Conservation (phyloP, 805 yeast genomes). For the Allodekkera sacchari region DNA sequence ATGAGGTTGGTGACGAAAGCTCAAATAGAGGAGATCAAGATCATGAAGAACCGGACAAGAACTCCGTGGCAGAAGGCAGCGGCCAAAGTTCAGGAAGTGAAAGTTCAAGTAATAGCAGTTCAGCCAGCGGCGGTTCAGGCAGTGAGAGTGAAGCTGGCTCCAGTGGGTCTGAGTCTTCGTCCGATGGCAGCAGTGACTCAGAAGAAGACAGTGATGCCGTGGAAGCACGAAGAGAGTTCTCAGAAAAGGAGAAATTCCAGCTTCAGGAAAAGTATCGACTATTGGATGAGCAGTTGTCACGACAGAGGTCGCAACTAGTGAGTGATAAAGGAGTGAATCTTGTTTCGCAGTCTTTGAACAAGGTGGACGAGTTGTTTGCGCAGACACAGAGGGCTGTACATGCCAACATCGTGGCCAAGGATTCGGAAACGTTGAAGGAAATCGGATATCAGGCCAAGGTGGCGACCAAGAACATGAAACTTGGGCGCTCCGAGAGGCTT, state of each 20-base stretch:
- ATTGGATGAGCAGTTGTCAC: conserved; percentile 14
- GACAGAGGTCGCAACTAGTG: conserved; percentile 41
- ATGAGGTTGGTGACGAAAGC: too few relatives aligned
- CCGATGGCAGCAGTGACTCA: conserved; percentile 1
- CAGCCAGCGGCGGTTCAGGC: conserved; percentile 5
- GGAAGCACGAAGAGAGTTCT: conserved; percentile 8
- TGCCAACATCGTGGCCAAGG: conserved; percentile 45
- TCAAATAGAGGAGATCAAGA: too few relatives aligned
- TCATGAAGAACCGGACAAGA: background rate
- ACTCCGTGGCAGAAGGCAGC: background rate
- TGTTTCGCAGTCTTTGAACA: conserved; percentile 35
- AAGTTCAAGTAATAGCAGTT: background rate
- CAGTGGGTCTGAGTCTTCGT: conserved; percentile 7
- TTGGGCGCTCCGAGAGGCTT: conserved; percentile 47
- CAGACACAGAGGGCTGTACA: conserved; percentile 28
- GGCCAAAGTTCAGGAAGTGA: background rate
- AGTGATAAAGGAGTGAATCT: conserved; percentile 49
- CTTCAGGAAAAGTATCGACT: conserved; percentile 19
- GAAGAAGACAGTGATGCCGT: conserved; percentile 5
- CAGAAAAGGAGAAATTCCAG: conserved; percentile 19
- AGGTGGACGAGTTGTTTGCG: conserved; percentile 39
- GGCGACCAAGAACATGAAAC: conserved; percentile 51
- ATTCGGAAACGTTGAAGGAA: conserved; percentile 53
- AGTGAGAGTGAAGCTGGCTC: conserved; percentile 10
- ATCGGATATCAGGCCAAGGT: conserved; percentile 56